Base-by-base conservation (phyloP, 2,329 filamentous ascomycete genomes). In the Plectosphaerella cucumerina region DNA sequence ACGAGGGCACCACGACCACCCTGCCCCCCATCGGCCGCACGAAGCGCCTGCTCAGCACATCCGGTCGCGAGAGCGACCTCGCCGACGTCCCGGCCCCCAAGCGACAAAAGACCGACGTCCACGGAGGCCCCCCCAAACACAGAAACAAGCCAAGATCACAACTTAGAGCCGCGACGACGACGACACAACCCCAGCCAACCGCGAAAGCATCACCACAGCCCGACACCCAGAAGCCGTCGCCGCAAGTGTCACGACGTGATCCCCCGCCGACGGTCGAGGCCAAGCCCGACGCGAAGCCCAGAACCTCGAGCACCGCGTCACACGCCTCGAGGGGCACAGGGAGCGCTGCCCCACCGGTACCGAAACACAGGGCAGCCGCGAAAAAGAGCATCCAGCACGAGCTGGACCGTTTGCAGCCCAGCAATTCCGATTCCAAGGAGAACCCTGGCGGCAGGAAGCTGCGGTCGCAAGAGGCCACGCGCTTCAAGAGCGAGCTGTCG, bases 401-500 rank as follows among this genome's bases (percentile, higher is more conserved):
- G 66, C 68, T 84, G 58, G 76, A 80, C 59, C 70, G 74, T 46
- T 65, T 85, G 58, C 78, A 84, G 60, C 75, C 78, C 34, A 68
- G 64, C 55, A 59, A 63, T 45, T 68, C 63, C 47, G 60, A 68
- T 22, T 66, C 68, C 39, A 74, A 77, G 58, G 74, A 84, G 54
- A 85, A 89, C 59, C 47, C 35, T 5, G 87, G 89, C 58, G 84
- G 92, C 57, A 79, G 81, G 62, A 93, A 90, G 65, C 74, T 97
- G 65, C 83, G 93, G 56, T 96, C 90, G 48, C 89, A 95, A 62
- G 90, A 96, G 61, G 88, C 87, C 11, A 86, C 86, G 48, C 81
- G 90, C 59, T 86, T 91, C 71, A 96, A 95, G 77, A 97, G 91
- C 70, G 92, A 97, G 64, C 78, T 97, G 54, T 86, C 91, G 35